Evolutionary conservation across 495 filamentous ascomycete genomes (phyloP).

Genomic region (Daldinia bambusicola): DNA sequence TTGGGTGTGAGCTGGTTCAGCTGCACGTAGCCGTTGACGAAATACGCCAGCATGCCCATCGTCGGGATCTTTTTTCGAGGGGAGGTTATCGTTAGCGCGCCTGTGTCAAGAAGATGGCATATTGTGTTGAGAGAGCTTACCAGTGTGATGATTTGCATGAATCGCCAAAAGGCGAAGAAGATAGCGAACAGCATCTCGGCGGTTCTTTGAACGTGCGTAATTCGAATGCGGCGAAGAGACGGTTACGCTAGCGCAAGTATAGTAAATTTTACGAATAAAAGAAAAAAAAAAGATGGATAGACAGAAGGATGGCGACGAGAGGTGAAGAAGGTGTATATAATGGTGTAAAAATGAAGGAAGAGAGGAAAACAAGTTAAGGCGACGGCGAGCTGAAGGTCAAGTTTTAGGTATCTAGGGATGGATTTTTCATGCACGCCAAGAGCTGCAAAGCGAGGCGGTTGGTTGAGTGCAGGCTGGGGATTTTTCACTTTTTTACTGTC

Average conservation of each 20-base stretch:
- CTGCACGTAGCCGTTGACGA: slow-evolving; percentile 78
- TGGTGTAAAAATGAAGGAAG: not conserved
- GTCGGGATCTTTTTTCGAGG: slow-evolving; percentile 70
- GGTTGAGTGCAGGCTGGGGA: not conserved
- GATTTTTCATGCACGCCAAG: slow-evolving; percentile 32
- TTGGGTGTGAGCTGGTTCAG: slow-evolving; percentile 77
- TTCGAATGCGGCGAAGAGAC: not conserved
- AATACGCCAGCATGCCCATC: slow-evolving; percentile 88
- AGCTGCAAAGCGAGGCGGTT: slow-evolving; percentile 39
- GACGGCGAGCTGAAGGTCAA: slow-evolving; percentile 28
- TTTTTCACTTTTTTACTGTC: not conserved
- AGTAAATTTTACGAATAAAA: slow-evolving; percentile 10
- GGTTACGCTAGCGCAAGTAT: not conserved
- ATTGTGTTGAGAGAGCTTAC: slow-evolving; percentile 48
- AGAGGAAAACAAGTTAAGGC: not conserved
- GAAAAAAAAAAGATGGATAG: not conserved
- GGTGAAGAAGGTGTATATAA: slow-evolving; percentile 4
- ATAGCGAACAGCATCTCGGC: slow-evolving; percentile 77
- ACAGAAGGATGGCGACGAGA: slow-evolving; percentile 3
- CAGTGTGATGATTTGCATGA: slow-evolving; percentile 82
- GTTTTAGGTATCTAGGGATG: not conserved
- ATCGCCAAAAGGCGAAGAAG: slow-evolving; percentile 85
- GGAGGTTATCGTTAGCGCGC: slow-evolving; percentile 8
- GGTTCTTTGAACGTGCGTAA: not conserved
- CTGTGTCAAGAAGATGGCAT: not conserved